These are phyloP conservation scores for Cercospora beticola DNA, from an alignment of 2,329 filamentous ascomycete genomes.

Conservation along the genomic window DNA sequence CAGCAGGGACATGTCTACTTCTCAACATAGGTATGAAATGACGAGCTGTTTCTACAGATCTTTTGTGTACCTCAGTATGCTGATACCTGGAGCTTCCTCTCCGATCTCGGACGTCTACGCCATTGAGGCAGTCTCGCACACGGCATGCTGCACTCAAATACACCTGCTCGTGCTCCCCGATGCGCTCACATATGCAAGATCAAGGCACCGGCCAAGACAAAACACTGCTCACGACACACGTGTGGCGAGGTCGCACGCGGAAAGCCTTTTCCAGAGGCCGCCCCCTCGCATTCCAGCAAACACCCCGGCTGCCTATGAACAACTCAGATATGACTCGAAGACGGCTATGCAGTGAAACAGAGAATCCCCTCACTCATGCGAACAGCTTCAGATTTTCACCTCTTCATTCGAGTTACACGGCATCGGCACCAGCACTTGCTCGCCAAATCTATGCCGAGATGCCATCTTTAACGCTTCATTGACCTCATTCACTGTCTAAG, in stretches of 20 bases:
- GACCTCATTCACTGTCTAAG: slow-evolving; percentile 1
- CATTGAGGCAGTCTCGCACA: neutral
- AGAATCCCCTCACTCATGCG: neutral
- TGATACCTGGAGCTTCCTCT: neutral
- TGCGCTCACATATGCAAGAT: neutral
- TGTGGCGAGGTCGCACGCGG: neutral
- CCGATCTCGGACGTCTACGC: neutral
- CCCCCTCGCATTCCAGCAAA: slow-evolving; percentile 11
- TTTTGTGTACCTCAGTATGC: neutral
- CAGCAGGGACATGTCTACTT: neutral
- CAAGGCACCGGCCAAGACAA: neutral
- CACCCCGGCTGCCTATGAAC: slow-evolving; percentile 11
- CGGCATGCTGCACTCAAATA: neutral
- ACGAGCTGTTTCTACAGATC: neutral
- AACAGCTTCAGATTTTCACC: neutral
- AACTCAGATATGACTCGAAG: slow-evolving; percentile 5
- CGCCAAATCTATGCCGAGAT: neutral
- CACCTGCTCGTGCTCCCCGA: neutral
- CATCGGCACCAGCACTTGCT: neutral
- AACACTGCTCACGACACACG: neutral
- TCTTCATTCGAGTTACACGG: neutral
- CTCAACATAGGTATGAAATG: slow-evolving; percentile 2
- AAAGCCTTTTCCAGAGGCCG: slow-evolving; percentile 6
- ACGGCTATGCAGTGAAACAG: slow-evolving; percentile 8
- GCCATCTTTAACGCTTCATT: neutral